A percentile compares a stretch with the other conserved stretches of the same genome.
These are phyloP conservation scores for Inonotus obliquus DNA, from an alignment of 1,284 basidiomycete species.

Conservation along the genomic window DNA sequence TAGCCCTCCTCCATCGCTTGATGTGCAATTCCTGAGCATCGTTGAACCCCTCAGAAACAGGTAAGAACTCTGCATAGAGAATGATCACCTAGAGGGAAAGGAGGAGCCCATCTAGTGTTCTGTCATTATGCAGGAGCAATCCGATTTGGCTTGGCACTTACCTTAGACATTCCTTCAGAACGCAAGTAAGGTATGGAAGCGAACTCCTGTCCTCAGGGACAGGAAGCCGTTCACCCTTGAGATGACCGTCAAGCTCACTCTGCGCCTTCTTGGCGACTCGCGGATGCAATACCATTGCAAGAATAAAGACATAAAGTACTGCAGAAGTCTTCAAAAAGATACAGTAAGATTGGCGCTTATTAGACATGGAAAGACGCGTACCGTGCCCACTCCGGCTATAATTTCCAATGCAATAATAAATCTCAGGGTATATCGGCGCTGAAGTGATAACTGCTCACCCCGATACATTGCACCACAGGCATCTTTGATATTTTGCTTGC, in stretches of 20 bases:
- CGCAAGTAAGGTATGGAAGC: conserved; percentile 28
- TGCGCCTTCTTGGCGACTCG: conserved; percentile 7
- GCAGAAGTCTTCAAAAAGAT: conserved; percentile 11
- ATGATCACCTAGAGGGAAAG: neutral
- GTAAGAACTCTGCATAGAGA: neutral
- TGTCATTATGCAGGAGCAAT: neutral
- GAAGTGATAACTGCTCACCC: no score
- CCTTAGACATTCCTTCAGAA: conserved; percentile 28
- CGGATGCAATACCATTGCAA: conserved; percentile 6
- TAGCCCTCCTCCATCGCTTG: conserved; percentile 8
- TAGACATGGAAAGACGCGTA: neutral
- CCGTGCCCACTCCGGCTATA: conserved; percentile 11
- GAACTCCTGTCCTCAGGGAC: conserved; percentile 23
- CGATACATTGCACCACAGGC: neutral
- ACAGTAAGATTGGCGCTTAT: neutral
- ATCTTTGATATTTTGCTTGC: conserved; percentile 5
- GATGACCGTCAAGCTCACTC: conserved; percentile 5
- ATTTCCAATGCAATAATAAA: no score
- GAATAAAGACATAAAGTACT: conserved; percentile 17
- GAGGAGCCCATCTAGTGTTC: neutral
- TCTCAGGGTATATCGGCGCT: no score
- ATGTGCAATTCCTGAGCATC: conserved; percentile 14
- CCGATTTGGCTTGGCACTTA: conserved; percentile 8
- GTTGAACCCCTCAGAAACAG: neutral
- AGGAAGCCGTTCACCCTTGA: conserved; percentile 23